phyloP scores from a whole-genome alignment of 2,329 filamentous ascomycete genomes.

The Apiospora rasikravindrae region DNA sequence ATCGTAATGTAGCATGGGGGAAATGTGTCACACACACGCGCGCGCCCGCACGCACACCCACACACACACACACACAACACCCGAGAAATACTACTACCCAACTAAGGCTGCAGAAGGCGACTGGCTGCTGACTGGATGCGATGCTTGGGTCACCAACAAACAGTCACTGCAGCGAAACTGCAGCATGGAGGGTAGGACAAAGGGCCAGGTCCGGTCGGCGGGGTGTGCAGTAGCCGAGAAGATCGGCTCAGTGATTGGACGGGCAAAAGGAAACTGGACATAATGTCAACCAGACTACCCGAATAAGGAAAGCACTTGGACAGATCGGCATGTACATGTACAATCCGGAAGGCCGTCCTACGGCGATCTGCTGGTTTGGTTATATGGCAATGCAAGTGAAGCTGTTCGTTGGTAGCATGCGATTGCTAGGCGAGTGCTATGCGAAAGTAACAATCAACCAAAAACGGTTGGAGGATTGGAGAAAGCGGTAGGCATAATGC shows the following conservation, averaged over 20 bases:
- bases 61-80: neutral
- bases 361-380: slow-evolving; percentile 10
- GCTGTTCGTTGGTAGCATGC: slow-evolving; percentile 4
- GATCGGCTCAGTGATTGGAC: neutral
- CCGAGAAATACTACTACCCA: neutral
- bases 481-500: neutral
- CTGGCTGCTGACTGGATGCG: neutral
- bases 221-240: slow-evolving; percentile 9
- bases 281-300: neutral
- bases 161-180: slow-evolving; percentile 8
- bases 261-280: neutral
- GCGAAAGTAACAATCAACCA: slow-evolving; percentile 7
- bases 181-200: slow-evolving; percentile 5
- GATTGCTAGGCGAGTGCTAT: neutral
- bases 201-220: neutral
- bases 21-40: neutral
- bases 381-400: neutral
- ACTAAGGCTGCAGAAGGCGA: slow-evolving; percentile 15
- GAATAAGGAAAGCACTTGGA: neutral
- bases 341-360: slow-evolving; percentile 4
- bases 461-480: neutral
- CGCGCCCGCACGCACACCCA: neutral
- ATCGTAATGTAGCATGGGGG: slow-evolving; percentile 16
- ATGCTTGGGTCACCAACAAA: slow-evolving; percentile 6
- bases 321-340: neutral